Percentiles rank a stretch among this genome's conserved stretches.
Evolutionary conservation across 306 rosid species (phyloP).

Genomic region (Alnus rubra): DNA sequence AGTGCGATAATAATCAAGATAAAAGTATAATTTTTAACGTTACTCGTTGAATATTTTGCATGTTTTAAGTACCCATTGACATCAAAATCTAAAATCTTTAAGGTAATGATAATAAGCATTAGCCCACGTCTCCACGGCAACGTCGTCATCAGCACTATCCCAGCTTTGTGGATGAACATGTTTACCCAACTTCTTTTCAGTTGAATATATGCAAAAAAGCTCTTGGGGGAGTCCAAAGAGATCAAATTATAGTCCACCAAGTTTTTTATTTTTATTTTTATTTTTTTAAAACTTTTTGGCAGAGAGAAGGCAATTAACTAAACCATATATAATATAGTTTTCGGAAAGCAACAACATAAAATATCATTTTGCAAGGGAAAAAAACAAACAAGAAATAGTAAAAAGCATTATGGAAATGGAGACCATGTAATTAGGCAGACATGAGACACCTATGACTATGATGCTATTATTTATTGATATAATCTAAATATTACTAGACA

Average conservation of each 20-base stretch:
- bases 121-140: background rate
- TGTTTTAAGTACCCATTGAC: too few relatives aligned
- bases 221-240: background rate
- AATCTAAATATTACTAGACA: background rate
- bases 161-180: background rate
- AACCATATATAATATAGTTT: background rate
- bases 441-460: background rate
- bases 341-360: background rate
- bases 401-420: background rate
- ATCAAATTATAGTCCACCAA: too few relatives aligned
- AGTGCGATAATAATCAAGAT: too few relatives aligned
- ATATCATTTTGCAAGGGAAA: background rate
- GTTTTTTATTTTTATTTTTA: too few relatives aligned
- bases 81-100: background rate
- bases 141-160: constrained; percentile 1
- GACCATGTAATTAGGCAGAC: background rate
- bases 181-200: background rate
- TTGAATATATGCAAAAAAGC: background rate
- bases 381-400: background rate
- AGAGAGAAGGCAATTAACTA: background rate
- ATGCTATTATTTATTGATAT: background rate
- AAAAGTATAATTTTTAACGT: too few relatives aligned
- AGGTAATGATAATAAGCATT: background rate
- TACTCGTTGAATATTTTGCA: background rate
- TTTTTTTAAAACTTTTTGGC: background rate